Conservation (phyloP, 2,329 filamentous ascomycete genomes). For the Sporothrix brunneoviolacea region DNA sequence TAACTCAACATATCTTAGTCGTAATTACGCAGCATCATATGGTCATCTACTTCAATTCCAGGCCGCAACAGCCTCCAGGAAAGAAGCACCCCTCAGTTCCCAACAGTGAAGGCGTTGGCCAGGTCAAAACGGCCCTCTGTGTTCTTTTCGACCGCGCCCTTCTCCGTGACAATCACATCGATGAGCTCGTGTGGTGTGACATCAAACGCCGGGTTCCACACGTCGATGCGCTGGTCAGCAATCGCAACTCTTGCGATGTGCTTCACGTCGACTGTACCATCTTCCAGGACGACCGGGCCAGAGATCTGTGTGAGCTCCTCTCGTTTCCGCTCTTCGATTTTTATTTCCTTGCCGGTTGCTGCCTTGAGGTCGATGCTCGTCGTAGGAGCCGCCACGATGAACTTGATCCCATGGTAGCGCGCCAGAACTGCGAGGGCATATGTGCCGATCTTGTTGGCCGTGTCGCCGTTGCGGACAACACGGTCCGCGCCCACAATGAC, state of each 20-base stretch:
- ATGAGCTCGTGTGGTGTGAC: slow-evolving; percentile 85
- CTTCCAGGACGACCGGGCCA: slow-evolving; percentile 61
- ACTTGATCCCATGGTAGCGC: slow-evolving; percentile 80
- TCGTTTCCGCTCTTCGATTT: slow-evolving; percentile 79
- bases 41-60: too few species aligned
- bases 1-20: too few species aligned
- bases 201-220: slow-evolving; percentile 98
- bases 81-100: too few species aligned
- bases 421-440: slow-evolving; percentile 90
- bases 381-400: slow-evolving; percentile 87
- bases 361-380: slow-evolving; percentile 89
- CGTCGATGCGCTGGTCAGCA: slow-evolving; percentile 68
- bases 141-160: slow-evolving; percentile 76
- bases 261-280: slow-evolving; percentile 56
- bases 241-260: slow-evolving; percentile 69
- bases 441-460: slow-evolving; percentile 97
- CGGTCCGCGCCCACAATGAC: slow-evolving; percentile 93
- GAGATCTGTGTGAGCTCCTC: slow-evolving; percentile 80
- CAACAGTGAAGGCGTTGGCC: too few species aligned
- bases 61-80: too few species aligned
- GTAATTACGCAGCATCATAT: too few species aligned
- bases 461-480: slow-evolving; percentile 93
- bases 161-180: slow-evolving; percentile 90
- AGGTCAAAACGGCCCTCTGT: slow-evolving; percentile 63
- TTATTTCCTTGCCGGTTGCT: slow-evolving; percentile 68